Evolutionary conservation across 2,329 filamentous ascomycete genomes (phyloP), one percentile per base, ranked within the genome.

Genomic region (Exophiala xenobiotica): DNA sequence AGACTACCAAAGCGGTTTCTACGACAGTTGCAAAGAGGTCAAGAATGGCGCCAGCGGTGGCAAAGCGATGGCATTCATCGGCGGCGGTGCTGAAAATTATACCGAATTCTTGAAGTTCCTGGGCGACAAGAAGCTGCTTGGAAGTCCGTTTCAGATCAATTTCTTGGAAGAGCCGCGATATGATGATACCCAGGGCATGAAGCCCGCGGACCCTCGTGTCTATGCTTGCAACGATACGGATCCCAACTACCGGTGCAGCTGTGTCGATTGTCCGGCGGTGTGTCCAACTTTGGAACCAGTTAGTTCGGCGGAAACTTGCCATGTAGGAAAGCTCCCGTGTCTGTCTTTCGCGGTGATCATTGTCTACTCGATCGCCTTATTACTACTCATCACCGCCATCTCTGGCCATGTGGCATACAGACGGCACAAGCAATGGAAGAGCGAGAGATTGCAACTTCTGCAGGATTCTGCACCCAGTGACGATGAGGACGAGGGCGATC

Each of bases 101-200:
- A 82, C 83, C 0, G 81, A 87, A 35, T 87, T 99, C 61, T 74
- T 99, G 60, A 92, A 91, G 65, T 99, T 97, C 63, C 73, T 99
- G 26, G 93, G 93, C 12, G 86, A 96, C 68, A 92, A 96, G 75
- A 95, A 95, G 68, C 78, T 85, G 2, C 64, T 82, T 24, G 95
- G 95, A 3, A 97, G 92, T 50, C 93, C 93, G 0, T 99, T 99
- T 70, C 93, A 99, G 74, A 96, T 99, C 74, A 95, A 99, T 74
- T 99, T 93, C 63, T 61, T 63, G 40, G 72, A 92, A 82, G 7
- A 74, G 70, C 58, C 81, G 69, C 53, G 74, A 69, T 68, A 79
- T 6, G 68, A 77, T 8, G 82, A 88, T 42, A 78, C 82, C 0
- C 44, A 57, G 16, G 77, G 74, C n/a, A 95, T 97, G 87, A 67